These are phyloP conservation scores for Fusarium fracticaudum DNA, from an alignment of 2,329 filamentous ascomycete genomes.

Conservation along the genomic window DNA sequence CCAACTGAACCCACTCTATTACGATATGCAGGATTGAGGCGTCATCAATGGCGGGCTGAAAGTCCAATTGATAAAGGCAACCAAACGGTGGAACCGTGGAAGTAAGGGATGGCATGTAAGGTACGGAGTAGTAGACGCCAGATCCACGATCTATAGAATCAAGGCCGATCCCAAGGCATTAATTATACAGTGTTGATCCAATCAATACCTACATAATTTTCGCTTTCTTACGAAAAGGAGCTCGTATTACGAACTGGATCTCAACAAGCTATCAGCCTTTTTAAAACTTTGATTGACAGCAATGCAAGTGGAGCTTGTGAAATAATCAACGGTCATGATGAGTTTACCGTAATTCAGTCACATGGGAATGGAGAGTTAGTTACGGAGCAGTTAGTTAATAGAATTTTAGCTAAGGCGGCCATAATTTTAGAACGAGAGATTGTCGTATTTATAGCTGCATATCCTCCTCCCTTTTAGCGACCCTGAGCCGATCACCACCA, in stretches of 20 bases:
- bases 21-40: conserved; percentile 24
- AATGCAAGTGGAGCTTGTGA: conserved; percentile 1
- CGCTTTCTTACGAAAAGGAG: neutral
- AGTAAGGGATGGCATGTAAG: conserved; percentile 7
- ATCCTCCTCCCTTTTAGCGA: conserved; percentile 22
- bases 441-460: conserved; percentile 27
- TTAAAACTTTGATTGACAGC: neutral
- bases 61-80: neutral
- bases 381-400: neutral
- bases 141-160: neutral
- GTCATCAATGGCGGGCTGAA: neutral
- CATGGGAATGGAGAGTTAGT: conserved; percentile 7
- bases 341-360: conserved; percentile 7
- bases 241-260: neutral
- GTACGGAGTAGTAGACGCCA: neutral
- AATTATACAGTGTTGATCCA: neutral
- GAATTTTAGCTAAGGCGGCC: conserved; percentile 12
- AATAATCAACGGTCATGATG: conserved; percentile 3
- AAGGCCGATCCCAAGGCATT: neutral
- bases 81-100: conserved; percentile 1
- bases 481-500: conserved; percentile 20
- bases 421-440: conserved; percentile 22
- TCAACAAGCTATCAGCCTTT: neutral
- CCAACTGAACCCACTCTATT: conserved; percentile 4
- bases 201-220: neutral